Conservation (phyloP, 306 rosid genomes). For the cucumber (Cucumis sativus) region Cucumber_9930_V3 NC_026655.2:19778001-19778500, state of each 20-base stretch:
- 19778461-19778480: too few relatives aligned
- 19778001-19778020: conserved; percentile 28
- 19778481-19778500: neutral
- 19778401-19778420: neutral
- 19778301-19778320: neutral
- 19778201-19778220: too few relatives aligned
- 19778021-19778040: conserved; percentile 33
- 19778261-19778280: neutral
- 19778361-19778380: too few relatives aligned
- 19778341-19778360: too few relatives aligned
- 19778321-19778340: too few relatives aligned
- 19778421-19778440: neutral
- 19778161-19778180: too few relatives aligned
- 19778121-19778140: neutral
- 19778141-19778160: neutral
- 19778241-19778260: neutral
- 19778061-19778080: neutral
- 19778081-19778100: neutral
- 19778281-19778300: neutral
- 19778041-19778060: conserved; percentile 59
- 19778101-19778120: neutral
- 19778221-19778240: too few relatives aligned
- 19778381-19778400: too few relatives aligned
- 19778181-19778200: too few relatives aligned
- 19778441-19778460: neutral